Percentiles rank a stretch among this genome's conserved stretches.
phyloP scores from a whole-genome alignment of 2,329 filamentous ascomycete genomes.

The Fusarium brachygibbosum region DNA sequence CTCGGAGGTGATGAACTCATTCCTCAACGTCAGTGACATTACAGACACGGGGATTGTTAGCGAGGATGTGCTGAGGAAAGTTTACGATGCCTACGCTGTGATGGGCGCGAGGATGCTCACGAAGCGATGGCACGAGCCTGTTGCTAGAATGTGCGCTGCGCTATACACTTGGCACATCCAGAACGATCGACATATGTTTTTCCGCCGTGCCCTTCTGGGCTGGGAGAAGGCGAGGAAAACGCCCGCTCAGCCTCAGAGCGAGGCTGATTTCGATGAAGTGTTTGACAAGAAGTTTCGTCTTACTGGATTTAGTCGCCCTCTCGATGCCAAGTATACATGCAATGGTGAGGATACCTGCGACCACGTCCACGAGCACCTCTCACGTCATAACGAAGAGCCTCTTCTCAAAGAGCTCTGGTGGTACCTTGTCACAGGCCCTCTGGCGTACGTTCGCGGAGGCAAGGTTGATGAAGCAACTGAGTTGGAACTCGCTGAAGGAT shows the following conservation, averaged over 20 bases:
- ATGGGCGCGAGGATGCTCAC: slow-evolving; percentile 50
- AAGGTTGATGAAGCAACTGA: slow-evolving; percentile 31
- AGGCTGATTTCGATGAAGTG: slow-evolving; percentile 51
- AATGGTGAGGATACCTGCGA: slow-evolving; percentile 39
- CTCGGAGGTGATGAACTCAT: slow-evolving; percentile 46
- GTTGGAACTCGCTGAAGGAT: slow-evolving; percentile 30
- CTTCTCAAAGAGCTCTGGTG: slow-evolving; percentile 40
- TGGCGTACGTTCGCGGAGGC: slow-evolving; percentile 34
- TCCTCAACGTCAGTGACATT: slow-evolving; percentile 41
- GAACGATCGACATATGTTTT: slow-evolving; percentile 52
- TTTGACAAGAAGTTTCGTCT: slow-evolving; percentile 49
- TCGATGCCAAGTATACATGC: slow-evolving; percentile 27
- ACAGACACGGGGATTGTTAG: slow-evolving; percentile 39
- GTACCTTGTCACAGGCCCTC: slow-evolving; percentile 35
- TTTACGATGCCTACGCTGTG: slow-evolving; percentile 43
- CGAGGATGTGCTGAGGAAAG: slow-evolving; percentile 34
- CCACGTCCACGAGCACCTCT: slow-evolving; percentile 29
- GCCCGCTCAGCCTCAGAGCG: slow-evolving; percentile 43
- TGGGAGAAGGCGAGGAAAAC: slow-evolving; percentile 50
- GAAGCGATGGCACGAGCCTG: slow-evolving; percentile 51
- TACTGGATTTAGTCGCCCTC: slow-evolving; percentile 48
- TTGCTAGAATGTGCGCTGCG: slow-evolving; percentile 51
- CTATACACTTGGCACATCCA: slow-evolving; percentile 53
- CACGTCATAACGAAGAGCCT: slow-evolving; percentile 17
- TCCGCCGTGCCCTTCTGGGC: slow-evolving; percentile 50